Evolutionary conservation across 2,329 filamentous ascomycete genomes (phyloP), one percentile per base, ranked within the genome.

Genomic region (Pseudonectria buxi): DNA sequence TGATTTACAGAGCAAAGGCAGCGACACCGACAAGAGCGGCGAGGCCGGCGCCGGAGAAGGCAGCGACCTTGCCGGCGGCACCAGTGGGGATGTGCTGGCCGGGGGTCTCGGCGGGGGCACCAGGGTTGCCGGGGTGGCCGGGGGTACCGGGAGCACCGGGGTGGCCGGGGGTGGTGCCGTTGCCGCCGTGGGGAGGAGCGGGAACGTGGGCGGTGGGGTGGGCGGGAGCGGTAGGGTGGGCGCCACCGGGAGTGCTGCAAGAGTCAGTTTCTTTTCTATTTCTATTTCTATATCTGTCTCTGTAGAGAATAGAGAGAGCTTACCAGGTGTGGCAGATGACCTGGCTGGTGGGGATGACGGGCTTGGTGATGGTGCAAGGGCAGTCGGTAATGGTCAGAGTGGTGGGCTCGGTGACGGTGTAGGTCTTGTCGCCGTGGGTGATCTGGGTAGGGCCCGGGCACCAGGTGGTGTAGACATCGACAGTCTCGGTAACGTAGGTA

Each of bases 351-450:
- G 65, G 69, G 56, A 64, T 62, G 50, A 78, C 65, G 36, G 76
- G 73, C 67, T 71, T 73, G 66, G 68, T 72, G 63, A 78, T 56
- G 56, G 76, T 85, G 78, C 78, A 83, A 51, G 79, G 75, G 73
- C 81, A 83, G 71, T 81, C 69, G 53, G 76, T 76, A 71, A 84
- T 75, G 67, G 80, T 84, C 62, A 83, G 63, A 59, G 77, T 81
- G 59, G 78, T 81, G 58, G 80, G 74, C 65, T 72, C 67, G 47
- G 78, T 78, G 64, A 86, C 68, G 52, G 74, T 81, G 72, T 83
- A 84, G 64, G 80, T 84, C 60, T 72, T 68, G 63, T 63, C 68
- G 58, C 71, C 74, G 66, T 82, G 69, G 55, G 72, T 74, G 62
- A 86, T 63, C 51, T 68, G 62, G 51, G 82, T 86, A 47, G 82